These are phyloP conservation scores for Eruca vesicaria DNA, from an alignment of 441 rosid genomes.

Conservation along the genomic window DNA sequence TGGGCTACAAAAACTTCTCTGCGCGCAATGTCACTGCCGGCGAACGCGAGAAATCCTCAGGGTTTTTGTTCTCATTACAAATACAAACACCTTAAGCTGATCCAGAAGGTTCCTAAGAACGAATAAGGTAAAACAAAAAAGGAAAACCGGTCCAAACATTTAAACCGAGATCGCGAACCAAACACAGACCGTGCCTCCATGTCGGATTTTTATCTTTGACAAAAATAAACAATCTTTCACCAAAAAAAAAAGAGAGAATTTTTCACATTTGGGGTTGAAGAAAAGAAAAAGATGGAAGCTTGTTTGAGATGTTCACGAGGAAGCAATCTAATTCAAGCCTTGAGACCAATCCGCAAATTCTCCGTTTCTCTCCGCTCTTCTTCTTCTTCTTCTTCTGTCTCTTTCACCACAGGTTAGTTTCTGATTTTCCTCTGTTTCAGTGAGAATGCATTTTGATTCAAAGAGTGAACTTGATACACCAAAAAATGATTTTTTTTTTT, in stretches of 20 bases:
- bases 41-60: conserved; percentile 27
- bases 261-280: not conserved
- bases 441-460: conserved; percentile 16
- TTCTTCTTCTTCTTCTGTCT: conserved; percentile 33
- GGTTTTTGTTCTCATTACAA: conserved; percentile 20
- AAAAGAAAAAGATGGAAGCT: conserved; percentile 55
- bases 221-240: no score
- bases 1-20: not conserved
- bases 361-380: conserved; percentile 42
- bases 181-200: not conserved
- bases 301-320: conserved; percentile 46
- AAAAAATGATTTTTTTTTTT: not conserved
- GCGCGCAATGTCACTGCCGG: conserved; percentile 25
- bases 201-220: not conserved
- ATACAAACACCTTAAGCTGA: not conserved
- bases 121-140: not conserved
- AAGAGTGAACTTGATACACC: not conserved
- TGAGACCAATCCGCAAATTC: conserved; percentile 39
- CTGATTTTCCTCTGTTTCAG: conserved; percentile 8
- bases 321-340: conserved; percentile 41
- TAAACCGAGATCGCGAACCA: not conserved
- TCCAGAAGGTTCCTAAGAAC: not conserved
- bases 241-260: not conserved
- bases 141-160: not conserved
- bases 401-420: conserved; percentile 21